Evolutionary conservation across 768 basidiomycete genomes (phyloP), one percentile per base, ranked within the genome.

Genomic region (Mycena pura): DNA sequence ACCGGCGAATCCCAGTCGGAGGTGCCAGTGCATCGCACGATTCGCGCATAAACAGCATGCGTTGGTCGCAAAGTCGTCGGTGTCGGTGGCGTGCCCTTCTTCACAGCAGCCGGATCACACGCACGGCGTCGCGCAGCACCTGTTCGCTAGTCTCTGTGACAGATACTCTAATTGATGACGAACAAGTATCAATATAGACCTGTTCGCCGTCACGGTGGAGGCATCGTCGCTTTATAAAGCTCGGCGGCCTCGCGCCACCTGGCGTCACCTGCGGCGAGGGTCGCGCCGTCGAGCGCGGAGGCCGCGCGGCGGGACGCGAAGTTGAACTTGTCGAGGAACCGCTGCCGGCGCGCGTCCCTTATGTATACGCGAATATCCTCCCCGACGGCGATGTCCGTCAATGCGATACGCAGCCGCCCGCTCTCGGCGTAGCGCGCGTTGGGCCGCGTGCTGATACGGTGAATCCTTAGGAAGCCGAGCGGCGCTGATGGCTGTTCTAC

Each of bases 1-100:
- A 69, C 50, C 47, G 65, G 62, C n/a, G 65, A 62, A n/a, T 62
- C 65, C 70, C 70, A 69, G 52, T 70, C 69, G 13, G 67, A 68
- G 54, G n/a, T n/a, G n/a, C n/a, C n/a, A n/a, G n/a, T n/a, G n/a
- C n/a, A n/a, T n/a, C n/a, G n/a, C n/a, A n/a, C 67, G 67, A 44
- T 48, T 34, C 21, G 69, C 55, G 32, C 68, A 70, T 9, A 68
- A 36, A 15, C 34, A 63, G 6, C 62, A 66, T 14, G 67, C 69
- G 29, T 71, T 64, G 14, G 11, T 44, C 10, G 69, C 65, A 55
- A 68, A 68, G 29, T 70, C 68, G 39, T 69, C 68, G 9, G 25
- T 49, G 47, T 70, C 68, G 5, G 64, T 67, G 5, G 27, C 6
- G 46, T 68, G 69, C 11, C 67, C 62, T 38, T 70, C 69, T 27